Conservation (phyloP, 495 filamentous ascomycete genomes). For the Parathielavia appendiculata region DNA sequence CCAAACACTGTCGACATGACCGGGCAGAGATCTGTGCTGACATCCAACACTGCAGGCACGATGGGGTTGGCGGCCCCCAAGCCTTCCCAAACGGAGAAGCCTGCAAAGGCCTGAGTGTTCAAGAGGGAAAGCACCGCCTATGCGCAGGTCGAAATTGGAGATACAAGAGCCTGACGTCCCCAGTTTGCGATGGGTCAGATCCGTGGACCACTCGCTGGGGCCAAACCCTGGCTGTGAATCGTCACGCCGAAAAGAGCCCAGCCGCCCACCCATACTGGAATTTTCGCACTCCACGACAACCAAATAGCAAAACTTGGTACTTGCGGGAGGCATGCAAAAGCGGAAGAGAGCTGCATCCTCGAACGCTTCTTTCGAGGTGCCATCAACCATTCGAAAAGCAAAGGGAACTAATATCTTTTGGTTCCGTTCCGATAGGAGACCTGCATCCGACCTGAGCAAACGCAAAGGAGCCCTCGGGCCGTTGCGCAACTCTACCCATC, state of each 20-base stretch:
- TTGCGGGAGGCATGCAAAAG: not conserved
- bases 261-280: too few relatives aligned
- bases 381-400: not conserved
- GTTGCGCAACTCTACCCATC: not conserved
- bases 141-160: conserved; percentile 17
- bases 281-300: not conserved
- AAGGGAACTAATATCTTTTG: not conserved
- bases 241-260: not conserved
- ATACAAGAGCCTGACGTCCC: conserved; percentile 16
- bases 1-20: not conserved
- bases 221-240: not conserved
- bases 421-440: not conserved
- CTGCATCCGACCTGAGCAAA: not conserved
- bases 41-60: conserved; percentile 3
- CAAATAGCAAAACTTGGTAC: not conserved
- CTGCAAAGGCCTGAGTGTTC: not conserved
- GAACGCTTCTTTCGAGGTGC: not conserved
- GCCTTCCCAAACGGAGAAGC: not conserved
- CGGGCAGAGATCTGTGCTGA: conserved; percentile 2
- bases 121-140: conserved; percentile 19
- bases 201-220: too few relatives aligned
- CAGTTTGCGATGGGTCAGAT: conserved; percentile 4
- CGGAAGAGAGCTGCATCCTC: too few relatives aligned
- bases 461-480: not conserved
- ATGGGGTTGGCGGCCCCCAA: not conserved